Percentiles rank a stretch among this genome's conserved stretches.
Evolutionary conservation across 306 rosid species (phyloP).

Genomic region (Rubus parviflorus): DNA sequence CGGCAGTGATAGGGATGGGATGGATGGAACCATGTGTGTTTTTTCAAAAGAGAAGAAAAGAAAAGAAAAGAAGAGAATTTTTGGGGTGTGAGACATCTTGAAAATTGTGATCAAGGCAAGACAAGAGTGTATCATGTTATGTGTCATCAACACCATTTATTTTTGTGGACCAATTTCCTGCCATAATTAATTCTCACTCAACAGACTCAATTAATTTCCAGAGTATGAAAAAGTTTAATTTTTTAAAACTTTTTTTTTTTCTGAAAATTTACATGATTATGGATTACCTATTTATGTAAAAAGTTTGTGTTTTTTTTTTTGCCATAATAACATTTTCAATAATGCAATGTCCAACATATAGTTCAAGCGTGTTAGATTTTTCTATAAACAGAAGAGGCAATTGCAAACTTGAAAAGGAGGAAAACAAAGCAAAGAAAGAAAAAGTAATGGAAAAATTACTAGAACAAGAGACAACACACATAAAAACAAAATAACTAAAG

Average conservation of each 20-base stretch:
- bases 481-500: conserved; percentile 58
- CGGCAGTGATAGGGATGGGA: conserved; percentile 17
- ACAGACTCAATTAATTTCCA: neutral
- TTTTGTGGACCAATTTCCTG: conserved; percentile 57
- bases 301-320: too few species aligned
- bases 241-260: neutral
- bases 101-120: conserved; percentile 44
- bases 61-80: neutral
- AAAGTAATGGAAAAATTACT: conserved; percentile 43
- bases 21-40: conserved; percentile 11
- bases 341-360: too few species aligned
- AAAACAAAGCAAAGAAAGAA: conserved; percentile 39
- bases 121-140: conserved; percentile 11
- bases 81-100: conserved; percentile 42
- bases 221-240: neutral
- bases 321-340: too few species aligned
- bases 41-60: conserved; percentile 7
- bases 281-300: too few species aligned
- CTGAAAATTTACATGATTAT: too few species aligned
- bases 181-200: conserved; percentile 18
- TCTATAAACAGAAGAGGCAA: neutral
- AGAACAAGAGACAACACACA: conserved; percentile 58
- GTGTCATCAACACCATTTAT: conserved; percentile 60
- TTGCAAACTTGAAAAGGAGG: conserved; percentile 22
- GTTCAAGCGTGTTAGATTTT: too few species aligned